phyloP scores from a whole-genome alignment of 2,329 filamentous ascomycete genomes.

The Beauveria medogensis region DNA sequence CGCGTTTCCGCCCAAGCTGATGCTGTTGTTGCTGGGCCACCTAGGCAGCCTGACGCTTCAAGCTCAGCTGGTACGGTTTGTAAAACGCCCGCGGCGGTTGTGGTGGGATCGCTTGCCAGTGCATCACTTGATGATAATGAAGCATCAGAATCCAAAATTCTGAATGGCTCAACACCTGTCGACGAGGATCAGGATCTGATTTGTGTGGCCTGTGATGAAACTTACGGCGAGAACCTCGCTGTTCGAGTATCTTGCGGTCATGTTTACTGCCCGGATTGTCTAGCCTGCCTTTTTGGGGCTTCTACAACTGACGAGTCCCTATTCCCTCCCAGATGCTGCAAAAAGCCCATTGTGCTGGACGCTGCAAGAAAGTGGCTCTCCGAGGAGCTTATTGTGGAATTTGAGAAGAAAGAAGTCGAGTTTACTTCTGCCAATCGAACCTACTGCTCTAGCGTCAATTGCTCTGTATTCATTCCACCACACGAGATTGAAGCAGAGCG shows the following conservation, averaged over 20 bases:
- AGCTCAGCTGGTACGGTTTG: background rate
- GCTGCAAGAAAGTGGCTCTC: background rate
- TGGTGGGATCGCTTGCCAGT: fast-evolving
- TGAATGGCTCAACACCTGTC: no score
- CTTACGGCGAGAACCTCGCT: background rate
- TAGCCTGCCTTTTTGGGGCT: background rate
- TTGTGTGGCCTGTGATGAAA: background rate
- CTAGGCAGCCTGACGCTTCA: background rate
- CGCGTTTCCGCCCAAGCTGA: background rate
- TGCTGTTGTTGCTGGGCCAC: no score
- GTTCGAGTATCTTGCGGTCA: background rate
- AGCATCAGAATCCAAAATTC: background rate
- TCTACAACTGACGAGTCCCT: background rate
- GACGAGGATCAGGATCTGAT: no score
- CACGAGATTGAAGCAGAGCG: background rate
- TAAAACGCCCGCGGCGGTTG: background rate
- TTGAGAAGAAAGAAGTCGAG: background rate
- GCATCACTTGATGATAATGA: no score
- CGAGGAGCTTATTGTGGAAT: background rate
- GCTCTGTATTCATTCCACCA: background rate
- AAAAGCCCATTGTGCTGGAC: background rate
- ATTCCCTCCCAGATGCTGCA: background rate
- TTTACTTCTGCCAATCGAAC: background rate
- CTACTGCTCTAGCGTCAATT: background rate
- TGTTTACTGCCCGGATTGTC: background rate